These are phyloP conservation scores for Casuarina equisetifolia DNA, from an alignment of 306 rosid genomes.

Conservation along the genomic window DNA sequence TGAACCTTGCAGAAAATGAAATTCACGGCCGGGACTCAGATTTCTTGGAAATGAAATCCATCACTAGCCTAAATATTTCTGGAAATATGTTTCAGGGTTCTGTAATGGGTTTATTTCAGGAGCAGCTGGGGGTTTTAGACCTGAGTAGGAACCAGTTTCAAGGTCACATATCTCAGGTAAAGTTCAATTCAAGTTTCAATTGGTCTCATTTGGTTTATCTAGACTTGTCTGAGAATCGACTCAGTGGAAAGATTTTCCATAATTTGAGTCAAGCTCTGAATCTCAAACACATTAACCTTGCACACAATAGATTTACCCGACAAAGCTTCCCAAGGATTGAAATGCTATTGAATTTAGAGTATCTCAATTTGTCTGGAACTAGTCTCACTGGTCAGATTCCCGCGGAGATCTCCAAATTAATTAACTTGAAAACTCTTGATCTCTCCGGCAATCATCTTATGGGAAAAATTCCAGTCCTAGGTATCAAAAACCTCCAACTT, in stretches of 20 bases:
- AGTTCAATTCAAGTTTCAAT: conserved; percentile 44
- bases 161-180: conserved; percentile 85
- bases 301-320: conserved; percentile 70
- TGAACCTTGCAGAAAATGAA: conserved; percentile 77
- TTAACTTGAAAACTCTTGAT: conserved; percentile 68
- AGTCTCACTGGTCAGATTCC: conserved; percentile 74
- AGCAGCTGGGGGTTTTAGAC: conserved; percentile 67
- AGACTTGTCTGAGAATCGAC: conserved; percentile 83
- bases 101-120: conserved; percentile 58
- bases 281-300: conserved; percentile 76
- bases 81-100: conserved; percentile 84
- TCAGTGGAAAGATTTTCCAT: conserved; percentile 71
- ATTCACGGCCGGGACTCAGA: conserved; percentile 56
- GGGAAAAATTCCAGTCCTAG: conserved; percentile 57
- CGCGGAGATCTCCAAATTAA: conserved; percentile 49
- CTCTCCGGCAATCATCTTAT: conserved; percentile 74
- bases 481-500: conserved; percentile 49
- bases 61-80: conserved; percentile 70
- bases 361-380: conserved; percentile 78
- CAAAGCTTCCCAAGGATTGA: conserved; percentile 63
- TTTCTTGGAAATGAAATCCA: conserved; percentile 59
- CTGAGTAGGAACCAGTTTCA: conserved; percentile 87
- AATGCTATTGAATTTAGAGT: conserved; percentile 56
- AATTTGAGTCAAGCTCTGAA: conserved; percentile 50
- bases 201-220: conserved; percentile 81